Evolutionary conservation across 2,329 filamentous ascomycete species (phyloP), one percentile per base, ranked within the genome.

Genomic region (Aspergillus candidus): DNA sequence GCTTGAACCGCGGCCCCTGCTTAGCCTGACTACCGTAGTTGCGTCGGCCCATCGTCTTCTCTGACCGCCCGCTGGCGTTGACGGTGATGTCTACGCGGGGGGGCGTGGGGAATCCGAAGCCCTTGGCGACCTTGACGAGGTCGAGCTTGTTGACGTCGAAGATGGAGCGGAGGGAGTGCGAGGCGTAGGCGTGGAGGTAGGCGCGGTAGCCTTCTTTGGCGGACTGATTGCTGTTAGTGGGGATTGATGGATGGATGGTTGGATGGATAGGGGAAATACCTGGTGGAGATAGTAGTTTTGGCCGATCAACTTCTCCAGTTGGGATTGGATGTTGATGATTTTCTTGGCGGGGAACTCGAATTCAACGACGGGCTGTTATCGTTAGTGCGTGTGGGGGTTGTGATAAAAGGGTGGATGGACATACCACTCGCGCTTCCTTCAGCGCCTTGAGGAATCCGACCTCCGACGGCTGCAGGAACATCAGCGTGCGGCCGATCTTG

Each of bases 251-350:
- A 42, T 32, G 13, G 32, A 35, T 40, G 32, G n/a, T 35, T 45
- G 45, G 39, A 54, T 6, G 11, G 22, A 38, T 46, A 17, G 17
- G 38, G 41, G 32, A 34, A 27, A 40, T 62, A 79, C 76, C 78
- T 95, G 93, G 73, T 96, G 93, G 46, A 98, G 78, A 68, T 96
- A 96, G 74, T 97, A 97, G 70, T 98, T 97, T 66, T 93, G 86
- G 27, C 80, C 81, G 58, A 98, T 94, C 54, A 97, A 78, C 71
- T 91, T 93, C 76, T 97, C 91, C 8, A 97, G 79, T 68, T 96
- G 89, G 58, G 86, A 82, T 72, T 94, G 84, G 55, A 94, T 83
- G 60, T 94, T 93, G 59, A 91, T 75, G 53, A 98, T 88, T 76
- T 94, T 95, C 72, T 87, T 90, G 44, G 82, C 75, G 2, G 91